Base-by-base conservation (phyloP, 2,329 filamentous ascomycete species). In the Paecilomyces sp. region DNA sequence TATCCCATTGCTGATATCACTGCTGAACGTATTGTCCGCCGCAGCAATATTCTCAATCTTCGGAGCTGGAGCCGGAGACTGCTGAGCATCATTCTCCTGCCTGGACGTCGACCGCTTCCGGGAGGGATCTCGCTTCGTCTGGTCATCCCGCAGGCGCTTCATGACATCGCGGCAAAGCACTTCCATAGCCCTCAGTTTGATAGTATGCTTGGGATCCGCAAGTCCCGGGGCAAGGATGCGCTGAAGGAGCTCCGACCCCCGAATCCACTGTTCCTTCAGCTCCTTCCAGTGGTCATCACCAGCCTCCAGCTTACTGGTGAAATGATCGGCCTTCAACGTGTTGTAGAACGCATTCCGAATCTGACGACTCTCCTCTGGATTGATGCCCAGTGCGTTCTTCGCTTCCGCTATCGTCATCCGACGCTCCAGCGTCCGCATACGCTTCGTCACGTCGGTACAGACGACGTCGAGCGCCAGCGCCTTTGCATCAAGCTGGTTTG, bases 371-470 rank as follows among this genome's bases (percentile, higher is more conserved):
- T 88, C 81, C 67, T 88, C 85, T 6, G 87, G 85, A 61, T 89
- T 89, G 64, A 91, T 79, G 31, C 85, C 85, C 54, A 91, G 80
- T 31, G 82, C 78, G 68, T 88, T 89, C 71, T 91, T 92, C 3
- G 89, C 89, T 60, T 92, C 87, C 1, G 85, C 82, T 53, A 93
- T 83, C 0, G 85, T 87, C 82, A 93, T 86, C n/a, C 83, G 80
- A 34, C 80, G 81, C 55, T 86, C 83, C 60, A 85, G 71, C 12
- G 78, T 85, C 67, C 90, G 85, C 79, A 92, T 87, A 22, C 88
- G 81, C 74, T 94, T 94, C 1, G 89, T 92, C 31, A 93, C 88
- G 74, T 93, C 90, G 30, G 85, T 88, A 68, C 89, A 92, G 25
- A 95, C 87, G 54, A 91, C 83, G 70, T 95, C 90, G 4, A 95